Conservation (phyloP, 208 protist genomes). For the Leishmania lainsoni region DNA sequence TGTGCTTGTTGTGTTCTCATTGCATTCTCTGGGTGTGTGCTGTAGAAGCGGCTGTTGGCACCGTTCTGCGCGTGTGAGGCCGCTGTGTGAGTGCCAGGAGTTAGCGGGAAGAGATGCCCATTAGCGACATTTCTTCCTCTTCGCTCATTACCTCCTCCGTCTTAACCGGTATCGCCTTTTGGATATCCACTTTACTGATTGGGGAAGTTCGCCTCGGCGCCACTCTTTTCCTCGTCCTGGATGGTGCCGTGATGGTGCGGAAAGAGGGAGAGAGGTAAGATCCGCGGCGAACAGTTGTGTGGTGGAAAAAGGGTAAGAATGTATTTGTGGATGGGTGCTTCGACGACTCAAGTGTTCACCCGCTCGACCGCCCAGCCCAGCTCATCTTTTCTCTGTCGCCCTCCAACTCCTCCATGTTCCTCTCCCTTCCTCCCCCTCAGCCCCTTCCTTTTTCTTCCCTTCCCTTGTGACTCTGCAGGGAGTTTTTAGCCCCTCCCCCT, state of each 20-base stretch:
- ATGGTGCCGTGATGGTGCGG: not conserved
- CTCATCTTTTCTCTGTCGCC: too few species aligned
- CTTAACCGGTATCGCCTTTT: conserved; percentile 4
- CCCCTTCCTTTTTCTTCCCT: conserved; percentile 18
- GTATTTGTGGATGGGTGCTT: not conserved
- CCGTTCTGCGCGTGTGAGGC: not conserved
- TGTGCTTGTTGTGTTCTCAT: not conserved
- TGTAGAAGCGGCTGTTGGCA: not conserved
- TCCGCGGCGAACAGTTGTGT: not conserved
- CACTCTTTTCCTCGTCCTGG: not conserved
- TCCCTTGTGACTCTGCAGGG: not conserved
- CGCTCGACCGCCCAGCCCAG: not conserved
- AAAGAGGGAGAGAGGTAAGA: not conserved
- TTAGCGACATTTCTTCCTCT: not conserved
- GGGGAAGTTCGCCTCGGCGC: not conserved
- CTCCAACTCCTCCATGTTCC: not conserved
- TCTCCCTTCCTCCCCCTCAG: conserved; percentile 7
- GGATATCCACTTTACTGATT: not conserved
- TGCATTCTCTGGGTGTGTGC: not conserved
- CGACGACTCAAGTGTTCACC: not conserved
- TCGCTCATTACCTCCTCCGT: not conserved
- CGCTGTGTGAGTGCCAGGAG: not conserved
- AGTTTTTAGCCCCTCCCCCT: not conserved
- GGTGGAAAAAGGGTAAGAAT: not conserved
- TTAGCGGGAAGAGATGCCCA: not conserved